Conservation (phyloP, 2,329 filamentous ascomycete genomes). For the Pleomassaria siparia region DNA sequence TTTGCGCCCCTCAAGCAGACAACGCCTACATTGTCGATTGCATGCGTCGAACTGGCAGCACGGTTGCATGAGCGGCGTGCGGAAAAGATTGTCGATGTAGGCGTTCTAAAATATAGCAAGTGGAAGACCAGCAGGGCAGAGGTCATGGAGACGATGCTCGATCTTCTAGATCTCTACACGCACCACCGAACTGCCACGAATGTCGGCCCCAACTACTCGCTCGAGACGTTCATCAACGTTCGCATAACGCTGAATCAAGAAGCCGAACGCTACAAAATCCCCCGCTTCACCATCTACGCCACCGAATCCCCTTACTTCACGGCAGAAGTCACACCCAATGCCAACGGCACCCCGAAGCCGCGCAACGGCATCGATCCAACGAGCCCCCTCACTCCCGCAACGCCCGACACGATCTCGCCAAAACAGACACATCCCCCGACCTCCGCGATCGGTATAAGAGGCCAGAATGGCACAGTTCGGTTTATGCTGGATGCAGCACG, state of each 20-base stretch:
- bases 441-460: slow-evolving; percentile 41
- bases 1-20: slow-evolving; percentile 90
- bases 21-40: slow-evolving; percentile 80
- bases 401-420: slow-evolving; percentile 48
- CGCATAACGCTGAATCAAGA: slow-evolving; percentile 87
- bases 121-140: slow-evolving; percentile 50
- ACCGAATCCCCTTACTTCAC: slow-evolving; percentile 26
- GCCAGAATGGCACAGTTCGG: slow-evolving; percentile 73
- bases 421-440: slow-evolving; percentile 34
- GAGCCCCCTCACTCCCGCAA: slow-evolving; percentile 45
- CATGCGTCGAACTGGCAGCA: slow-evolving; percentile 77
- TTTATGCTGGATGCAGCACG: slow-evolving; percentile 85
- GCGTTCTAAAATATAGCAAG: slow-evolving; percentile 49
- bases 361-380: slow-evolving; percentile 39
- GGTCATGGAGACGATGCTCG: slow-evolving; percentile 77
- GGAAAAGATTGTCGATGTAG: slow-evolving; percentile 49
- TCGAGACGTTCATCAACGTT: slow-evolving; percentile 80
- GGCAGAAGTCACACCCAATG: slow-evolving; percentile 13
- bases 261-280: slow-evolving; percentile 62
- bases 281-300: slow-evolving; percentile 60
- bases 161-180: slow-evolving; percentile 60
- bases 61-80: slow-evolving; percentile 63
- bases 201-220: slow-evolving; percentile 58
- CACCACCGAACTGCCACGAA: slow-evolving; percentile 6
- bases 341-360: slow-evolving; percentile 25